A percentile compares a stretch with the other conserved stretches of the same genome.
These are phyloP conservation scores for Buxus sempervirens DNA, from an alignment of 164 flowering plant species.

Conservation along the genomic window DNA sequence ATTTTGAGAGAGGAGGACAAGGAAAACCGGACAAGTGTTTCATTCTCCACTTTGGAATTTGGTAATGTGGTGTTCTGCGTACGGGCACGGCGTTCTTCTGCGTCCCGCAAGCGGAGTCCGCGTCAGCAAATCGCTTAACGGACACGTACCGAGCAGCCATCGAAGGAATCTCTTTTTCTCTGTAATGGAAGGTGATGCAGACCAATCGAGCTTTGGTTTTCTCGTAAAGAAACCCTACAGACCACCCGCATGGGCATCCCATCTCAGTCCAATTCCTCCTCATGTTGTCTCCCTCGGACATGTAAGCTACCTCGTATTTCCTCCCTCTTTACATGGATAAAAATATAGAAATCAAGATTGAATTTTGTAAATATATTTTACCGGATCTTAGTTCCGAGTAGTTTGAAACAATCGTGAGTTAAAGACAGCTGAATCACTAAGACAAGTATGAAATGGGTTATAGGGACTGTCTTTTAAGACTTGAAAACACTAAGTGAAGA, in stretches of 20 bases:
- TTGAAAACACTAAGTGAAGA: too few relatives aligned
- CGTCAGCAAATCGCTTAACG: not conserved
- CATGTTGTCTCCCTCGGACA: constrained; percentile 69
- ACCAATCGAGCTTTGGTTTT: constrained; percentile 30
- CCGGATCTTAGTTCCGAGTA: too few relatives aligned
- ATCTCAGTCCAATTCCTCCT: constrained; percentile 70
- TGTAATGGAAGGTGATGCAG: constrained; percentile 9
- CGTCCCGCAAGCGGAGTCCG: not conserved
- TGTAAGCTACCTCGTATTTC: constrained; percentile 25
- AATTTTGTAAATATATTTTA: too few relatives aligned
- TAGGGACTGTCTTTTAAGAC: too few relatives aligned
- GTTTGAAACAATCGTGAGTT: too few relatives aligned
- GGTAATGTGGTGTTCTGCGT: too few relatives aligned
- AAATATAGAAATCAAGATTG: not conserved
- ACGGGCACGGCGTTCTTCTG: not conserved
- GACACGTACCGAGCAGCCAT: not conserved
- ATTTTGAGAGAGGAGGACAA: too few relatives aligned
- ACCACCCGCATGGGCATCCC: constrained; percentile 84
- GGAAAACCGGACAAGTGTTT: too few relatives aligned
- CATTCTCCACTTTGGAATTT: too few relatives aligned
- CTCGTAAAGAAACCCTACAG: constrained; percentile 50
- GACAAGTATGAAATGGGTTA: too few relatives aligned
- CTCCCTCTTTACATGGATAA: not conserved
- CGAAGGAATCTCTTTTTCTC: not conserved
- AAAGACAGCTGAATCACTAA: too few relatives aligned